Conservation (phyloP, 345 rosid genomes). For the Citrus glauca region DNA sequence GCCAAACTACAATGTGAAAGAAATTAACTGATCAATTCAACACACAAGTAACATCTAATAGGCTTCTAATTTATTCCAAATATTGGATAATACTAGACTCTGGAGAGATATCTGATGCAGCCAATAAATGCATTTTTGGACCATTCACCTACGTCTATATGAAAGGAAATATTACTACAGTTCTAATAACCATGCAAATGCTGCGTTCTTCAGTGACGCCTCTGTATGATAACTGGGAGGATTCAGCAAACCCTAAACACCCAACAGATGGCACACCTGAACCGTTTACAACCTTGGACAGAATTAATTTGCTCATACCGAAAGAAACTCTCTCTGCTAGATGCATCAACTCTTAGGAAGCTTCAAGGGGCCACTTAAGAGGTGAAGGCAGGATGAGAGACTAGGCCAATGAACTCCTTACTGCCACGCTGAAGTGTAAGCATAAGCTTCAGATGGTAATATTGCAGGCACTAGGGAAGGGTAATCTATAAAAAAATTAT, state of each 20-base stretch:
- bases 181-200: not conserved
- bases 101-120: not conserved
- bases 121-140: not conserved
- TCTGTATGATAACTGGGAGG: not conserved
- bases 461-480: not conserved
- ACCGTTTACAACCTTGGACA: not conserved
- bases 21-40: not conserved
- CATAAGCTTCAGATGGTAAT: not conserved
- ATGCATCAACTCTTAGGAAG: not conserved
- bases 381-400: not conserved
- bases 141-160: not conserved
- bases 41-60: not conserved
- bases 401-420: not conserved
- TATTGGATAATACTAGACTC: not conserved
- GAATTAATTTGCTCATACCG: not conserved
- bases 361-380: not conserved
- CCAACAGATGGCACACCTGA: not conserved
- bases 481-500: not conserved
- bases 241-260: not conserved
- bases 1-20: constrained; percentile 38
- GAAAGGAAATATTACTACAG: not conserved
- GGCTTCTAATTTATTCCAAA: not conserved
- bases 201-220: not conserved
- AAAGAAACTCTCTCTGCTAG: not conserved
- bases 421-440: not conserved